Base-by-base conservation (phyloP, 2,329 filamentous ascomycete genomes). In the Xylariaceae sp. region DNA sequence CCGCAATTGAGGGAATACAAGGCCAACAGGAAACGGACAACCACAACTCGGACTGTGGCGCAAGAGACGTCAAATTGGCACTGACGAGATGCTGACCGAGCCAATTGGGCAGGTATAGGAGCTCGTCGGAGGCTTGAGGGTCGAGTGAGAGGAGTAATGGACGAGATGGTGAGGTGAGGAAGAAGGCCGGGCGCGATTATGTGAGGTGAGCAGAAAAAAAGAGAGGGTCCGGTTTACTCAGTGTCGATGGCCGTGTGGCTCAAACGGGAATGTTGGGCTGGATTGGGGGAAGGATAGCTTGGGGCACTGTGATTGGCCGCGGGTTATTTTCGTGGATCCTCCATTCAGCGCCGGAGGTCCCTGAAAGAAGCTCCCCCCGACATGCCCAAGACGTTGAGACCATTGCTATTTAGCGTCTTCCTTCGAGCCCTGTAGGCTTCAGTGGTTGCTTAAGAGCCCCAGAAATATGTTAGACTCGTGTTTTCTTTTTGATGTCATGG, bases 131-230 rank as follows among this genome's bases (percentile, higher is more conserved):
- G 40, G 54, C 16, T 46, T 16, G 46, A 48, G 43, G 35, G 11
- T 41, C 30, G 40, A 20, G 23, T 26, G 50, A 30, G 44, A 39
- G 18, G 39, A 40, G n/a, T 16, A 18, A 35, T 30, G 24, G 46
- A 21, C 29, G 30, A 21, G 30, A 8, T 48, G 37, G 37, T 41
- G 42, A 48, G 37, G 44, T n/a, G 32, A 18, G 26, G 47, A 40
- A 50, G 40, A 47, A 33, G 13, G 24, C 37, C 46, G 47, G 53
- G 51, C 58, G 61, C 55, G 58, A 57, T 62, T 57, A 47, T 57
- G 53, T 59, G 57, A 64, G 57, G 58, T 58, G 59, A 60, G 61
- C 54, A 64, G 63, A 67, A 60, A 62, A 64, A 63, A 58, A 16
- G 36, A 48, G 39, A 55, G 43, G 47, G 48, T 47, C 50, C 39